Evolutionary conservation across 2,329 filamentous ascomycete species (phyloP).

Genomic region (Rhinocladiella similis): DNA sequence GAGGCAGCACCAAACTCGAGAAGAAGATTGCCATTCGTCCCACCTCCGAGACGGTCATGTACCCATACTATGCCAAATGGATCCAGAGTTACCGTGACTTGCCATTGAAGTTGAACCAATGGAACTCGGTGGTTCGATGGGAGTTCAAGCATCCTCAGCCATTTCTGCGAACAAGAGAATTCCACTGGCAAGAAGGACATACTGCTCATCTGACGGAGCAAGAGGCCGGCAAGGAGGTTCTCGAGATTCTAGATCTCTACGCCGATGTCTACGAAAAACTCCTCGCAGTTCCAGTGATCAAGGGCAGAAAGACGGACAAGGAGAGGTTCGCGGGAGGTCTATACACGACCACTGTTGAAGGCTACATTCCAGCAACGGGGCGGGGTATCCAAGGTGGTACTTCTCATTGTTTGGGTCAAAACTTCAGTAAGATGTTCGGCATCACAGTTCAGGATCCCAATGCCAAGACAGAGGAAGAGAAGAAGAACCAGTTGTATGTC

Average conservation of each 20-base stretch:
- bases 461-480: slow-evolving; percentile 69
- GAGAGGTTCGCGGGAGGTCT: slow-evolving; percentile 97
- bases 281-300: slow-evolving; percentile 90
- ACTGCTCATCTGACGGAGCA: slow-evolving; percentile 85
- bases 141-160: slow-evolving; percentile 89
- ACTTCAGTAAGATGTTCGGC: slow-evolving; percentile 99
- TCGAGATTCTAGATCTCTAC: slow-evolving; percentile 92
- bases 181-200: slow-evolving; percentile 97
- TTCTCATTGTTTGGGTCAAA: slow-evolving; percentile 91
- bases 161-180: slow-evolving; percentile 90
- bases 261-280: slow-evolving; percentile 90
- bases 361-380: slow-evolving; percentile 92
- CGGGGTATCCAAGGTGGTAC: slow-evolving; percentile 96
- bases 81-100: slow-evolving; percentile 95
- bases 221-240: slow-evolving; percentile 78
- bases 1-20: slow-evolving; percentile 90
- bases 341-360: slow-evolving; percentile 96
- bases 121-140: slow-evolving; percentile 95
- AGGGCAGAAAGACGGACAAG: slow-evolving; percentile 92
- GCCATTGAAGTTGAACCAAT: slow-evolving; percentile 92
- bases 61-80: slow-evolving; percentile 94
- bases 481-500: slow-evolving; percentile 69
- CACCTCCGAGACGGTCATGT: slow-evolving; percentile 80
- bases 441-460: slow-evolving; percentile 93
- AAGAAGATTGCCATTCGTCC: slow-evolving; percentile 70